Base-by-base conservation (phyloP, 805 yeast genomes). In the Pichia ethanolica region DNA sequence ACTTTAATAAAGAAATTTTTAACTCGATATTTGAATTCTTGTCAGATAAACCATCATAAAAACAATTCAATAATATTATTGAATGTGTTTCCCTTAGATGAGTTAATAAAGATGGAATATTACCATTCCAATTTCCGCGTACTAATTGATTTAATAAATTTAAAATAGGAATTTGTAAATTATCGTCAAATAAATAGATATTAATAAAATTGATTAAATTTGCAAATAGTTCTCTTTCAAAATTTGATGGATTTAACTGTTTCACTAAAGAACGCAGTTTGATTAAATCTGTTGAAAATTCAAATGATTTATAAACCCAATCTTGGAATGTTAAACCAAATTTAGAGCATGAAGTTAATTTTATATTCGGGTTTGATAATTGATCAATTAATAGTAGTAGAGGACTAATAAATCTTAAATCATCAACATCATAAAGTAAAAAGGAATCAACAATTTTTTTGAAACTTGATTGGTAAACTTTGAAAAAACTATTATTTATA, bases 81-180 rank as follows among this genome's bases (percentile, higher is more conserved):
- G 96, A 77, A 55, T 78, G 74, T 20, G 73, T 71, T n/a, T 75
- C 71, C 5, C 95, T 93, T 47, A 91, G 67, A 61, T 88, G 88
- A 0, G 97, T 86, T 38, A 91, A 70, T 44, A 91, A 67, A 0
- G 96, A 89, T 4, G 96, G 95, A 35, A 82, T 77, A 30, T 78
- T 81, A 5, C 69, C 67, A 7, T 71, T 71, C 83, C 86, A 80
- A 3, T 60, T 66, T 0, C 81, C 81, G 40, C 70, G 71, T 1
- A 86, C 80, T 39, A 86, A 62, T 5, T 75, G 69, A 5, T 83
- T 76, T 14, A 88, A 64, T 36, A 89, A 61, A 39, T 74, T 74
- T 35, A 87, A 65, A 1, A 87, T 70, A 10, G 69, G 68, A 34
- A 66, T 64, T 51, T 88, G 77, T 50, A 82, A 68, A 0, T 66